Evolutionary conservation across 306 rosid genomes (phyloP), one percentile per base, ranked within the genome.

Genomic region (Rubus parviflorus): DNA sequence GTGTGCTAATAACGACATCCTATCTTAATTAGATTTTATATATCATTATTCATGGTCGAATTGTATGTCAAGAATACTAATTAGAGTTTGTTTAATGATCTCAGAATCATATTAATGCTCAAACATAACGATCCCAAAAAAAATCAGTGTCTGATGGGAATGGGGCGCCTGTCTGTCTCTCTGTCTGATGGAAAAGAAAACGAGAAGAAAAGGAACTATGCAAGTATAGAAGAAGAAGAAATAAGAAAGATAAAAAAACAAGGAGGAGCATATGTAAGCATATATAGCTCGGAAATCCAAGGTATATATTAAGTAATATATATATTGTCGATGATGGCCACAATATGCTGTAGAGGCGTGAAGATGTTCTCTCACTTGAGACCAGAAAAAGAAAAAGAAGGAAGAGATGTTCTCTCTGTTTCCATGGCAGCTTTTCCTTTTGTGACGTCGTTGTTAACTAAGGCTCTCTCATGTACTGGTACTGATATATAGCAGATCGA

Each of bases 361-460:
- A 87, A 87, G 87, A 86, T 81, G 91, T 81, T 86, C 90, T 86
- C 89, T 84, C 69, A 30, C 68, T 62, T 37, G 23, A 64, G 46
- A 62, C 47, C 69, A 16, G 6, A 40, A 17, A 35, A 42, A 8
- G 8, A 20, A 56, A 54, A 38, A 9, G 65, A 61, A 30, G 67
- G 47, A 64, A 38, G 43, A 62, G 68, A 38, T 17, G 23, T 40
- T 60, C 62, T 62, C 67, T 65, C 77, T 83, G 89, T 85, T 84
- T 78, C 80, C 83, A 81, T 86, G 73, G 64, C 96, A 92, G 93
- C 96, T 87, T 92, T 92, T 78, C 52, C 93, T 90, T 92, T 85
- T 81, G 80, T 82, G 81, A 83, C 83, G 88, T 85, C 89, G 78
- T 81, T 82, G 42, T 48, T 51, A n/a, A 52, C 72, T 45, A 48